A percentile compares a stretch with the other conserved stretches of the same genome.
Evolutionary conservation across 371 early-diverging fungal species (phyloP).

Genomic region (Mucor sp.): DNA sequence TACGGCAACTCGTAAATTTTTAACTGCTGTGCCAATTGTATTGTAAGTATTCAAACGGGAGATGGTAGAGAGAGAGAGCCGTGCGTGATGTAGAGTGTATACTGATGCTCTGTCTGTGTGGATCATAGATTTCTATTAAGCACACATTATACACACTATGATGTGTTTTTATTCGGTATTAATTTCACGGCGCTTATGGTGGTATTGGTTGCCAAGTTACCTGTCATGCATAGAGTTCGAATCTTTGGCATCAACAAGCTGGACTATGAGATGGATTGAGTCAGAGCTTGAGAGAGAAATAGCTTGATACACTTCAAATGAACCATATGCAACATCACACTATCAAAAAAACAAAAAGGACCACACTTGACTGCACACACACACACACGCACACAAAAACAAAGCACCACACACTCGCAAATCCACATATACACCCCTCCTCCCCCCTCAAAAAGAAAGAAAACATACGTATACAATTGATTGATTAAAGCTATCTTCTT

Average conservation of each 20-base stretch:
- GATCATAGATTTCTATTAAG: constrained; percentile 85
- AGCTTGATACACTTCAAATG: background rate
- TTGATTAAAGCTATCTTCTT: background rate
- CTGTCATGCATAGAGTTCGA: constrained; percentile 91
- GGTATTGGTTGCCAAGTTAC: constrained; percentile 91
- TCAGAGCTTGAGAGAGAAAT: background rate
- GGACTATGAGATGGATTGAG: constrained; percentile 44
- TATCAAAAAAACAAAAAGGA: background rate
- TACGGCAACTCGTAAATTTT: constrained; percentile 93
- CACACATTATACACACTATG: constrained; percentile 95
- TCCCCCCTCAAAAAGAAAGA: background rate
- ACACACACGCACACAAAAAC: background rate
- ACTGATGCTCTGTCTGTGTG: background rate
- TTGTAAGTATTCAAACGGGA: constrained; percentile 65
- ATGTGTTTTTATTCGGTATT: constrained; percentile 79
- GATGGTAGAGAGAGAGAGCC: background rate
- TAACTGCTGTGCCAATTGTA: constrained; percentile 87
- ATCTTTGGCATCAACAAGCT: constrained; percentile 83
- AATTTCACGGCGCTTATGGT: constrained; percentile 82
- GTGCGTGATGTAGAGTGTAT: background rate
- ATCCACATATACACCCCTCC: background rate
- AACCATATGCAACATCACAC: background rate
- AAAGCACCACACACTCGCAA: background rate
- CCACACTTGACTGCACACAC: background rate
- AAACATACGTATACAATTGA: background rate